These are phyloP conservation scores for Paecilomyces fulvus DNA, from an alignment of 2,329 filamentous ascomycete species.

Conservation along the genomic window DNA sequence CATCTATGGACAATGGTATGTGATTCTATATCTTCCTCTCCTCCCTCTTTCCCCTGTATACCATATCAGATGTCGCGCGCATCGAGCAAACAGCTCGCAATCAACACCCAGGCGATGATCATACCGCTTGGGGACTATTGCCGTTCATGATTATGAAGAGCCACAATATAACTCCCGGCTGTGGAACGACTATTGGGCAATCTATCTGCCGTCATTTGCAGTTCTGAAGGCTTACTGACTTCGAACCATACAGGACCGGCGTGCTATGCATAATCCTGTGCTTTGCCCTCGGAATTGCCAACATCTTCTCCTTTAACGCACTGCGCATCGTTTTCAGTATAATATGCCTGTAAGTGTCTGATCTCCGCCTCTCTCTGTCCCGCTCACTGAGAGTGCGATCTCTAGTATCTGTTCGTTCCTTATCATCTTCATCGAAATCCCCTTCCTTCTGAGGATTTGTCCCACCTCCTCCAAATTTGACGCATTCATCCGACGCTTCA, in stretches of 20 bases:
- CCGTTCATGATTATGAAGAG: neutral
- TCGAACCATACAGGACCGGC: constrained; percentile 28
- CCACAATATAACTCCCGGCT: neutral
- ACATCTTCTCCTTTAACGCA: constrained; percentile 53
- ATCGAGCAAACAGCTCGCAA: neutral
- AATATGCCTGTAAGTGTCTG: constrained; percentile 45
- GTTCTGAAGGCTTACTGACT: neutral
- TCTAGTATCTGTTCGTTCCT: constrained; percentile 59
- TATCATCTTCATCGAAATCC: constrained; percentile 81
- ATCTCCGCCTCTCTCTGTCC: neutral
- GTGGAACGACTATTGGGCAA: neutral
- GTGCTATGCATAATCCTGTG: constrained; percentile 57
- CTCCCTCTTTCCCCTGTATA: neutral
- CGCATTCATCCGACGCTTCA: constrained; percentile 78
- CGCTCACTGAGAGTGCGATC: constrained; percentile 36
- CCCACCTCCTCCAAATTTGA: constrained; percentile 89
- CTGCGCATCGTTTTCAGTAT: constrained; percentile 54
- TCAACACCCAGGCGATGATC: neutral
- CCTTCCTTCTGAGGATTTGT: constrained; percentile 92
- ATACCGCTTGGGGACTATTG: neutral
- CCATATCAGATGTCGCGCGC: neutral
- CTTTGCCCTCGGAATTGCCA: constrained; percentile 59
- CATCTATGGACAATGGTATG: constrained; percentile 62
- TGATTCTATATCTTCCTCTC: constrained; percentile 9
- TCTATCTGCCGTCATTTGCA: neutral